Evolutionary conservation across 2,329 filamentous ascomycete genomes (phyloP).

Genomic region (Zymoseptoria passerinii): DNA sequence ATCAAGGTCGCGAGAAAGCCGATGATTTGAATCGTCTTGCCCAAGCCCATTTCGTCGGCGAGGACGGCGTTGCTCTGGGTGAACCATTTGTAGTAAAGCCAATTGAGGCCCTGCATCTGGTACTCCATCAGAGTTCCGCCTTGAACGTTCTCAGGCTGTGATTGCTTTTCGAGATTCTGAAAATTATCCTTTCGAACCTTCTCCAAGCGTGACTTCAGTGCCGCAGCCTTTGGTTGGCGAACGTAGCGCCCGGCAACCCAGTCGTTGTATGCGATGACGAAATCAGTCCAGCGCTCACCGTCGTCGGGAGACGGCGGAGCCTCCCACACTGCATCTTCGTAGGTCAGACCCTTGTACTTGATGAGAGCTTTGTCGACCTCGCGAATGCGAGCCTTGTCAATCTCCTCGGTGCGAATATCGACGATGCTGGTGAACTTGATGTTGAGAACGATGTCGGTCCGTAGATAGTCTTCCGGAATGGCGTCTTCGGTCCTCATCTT

Average conservation of each 20-base stretch:
- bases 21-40: constrained; percentile 93
- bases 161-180: constrained; percentile 54
- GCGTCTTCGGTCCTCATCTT: constrained; percentile 68
- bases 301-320: constrained; percentile 59
- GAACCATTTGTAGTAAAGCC: constrained; percentile 88
- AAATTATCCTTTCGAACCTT: constrained; percentile 62
- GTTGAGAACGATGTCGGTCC: constrained; percentile 81
- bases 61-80: constrained; percentile 76
- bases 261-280: constrained; percentile 74
- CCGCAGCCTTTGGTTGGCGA: constrained; percentile 44
- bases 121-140: constrained; percentile 86
- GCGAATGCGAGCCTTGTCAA: constrained; percentile 62
- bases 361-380: constrained; percentile 68
- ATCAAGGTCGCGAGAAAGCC: constrained; percentile 65
- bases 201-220: constrained; percentile 59
- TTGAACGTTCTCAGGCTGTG: constrained; percentile 65
- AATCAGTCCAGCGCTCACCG: constrained; percentile 67
- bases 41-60: constrained; percentile 96
- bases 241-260: constrained; percentile 76
- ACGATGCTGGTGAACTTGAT: constrained; percentile 59
- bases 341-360: constrained; percentile 87
- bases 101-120: constrained; percentile 87
- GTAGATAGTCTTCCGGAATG: constrained; percentile 76
- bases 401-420: constrained; percentile 53
- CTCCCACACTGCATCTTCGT: constrained; percentile 90